These are phyloP conservation scores for Plasmodium malariae DNA, from an alignment of 169 alveolate species.

Conservation along the genomic window DNA sequence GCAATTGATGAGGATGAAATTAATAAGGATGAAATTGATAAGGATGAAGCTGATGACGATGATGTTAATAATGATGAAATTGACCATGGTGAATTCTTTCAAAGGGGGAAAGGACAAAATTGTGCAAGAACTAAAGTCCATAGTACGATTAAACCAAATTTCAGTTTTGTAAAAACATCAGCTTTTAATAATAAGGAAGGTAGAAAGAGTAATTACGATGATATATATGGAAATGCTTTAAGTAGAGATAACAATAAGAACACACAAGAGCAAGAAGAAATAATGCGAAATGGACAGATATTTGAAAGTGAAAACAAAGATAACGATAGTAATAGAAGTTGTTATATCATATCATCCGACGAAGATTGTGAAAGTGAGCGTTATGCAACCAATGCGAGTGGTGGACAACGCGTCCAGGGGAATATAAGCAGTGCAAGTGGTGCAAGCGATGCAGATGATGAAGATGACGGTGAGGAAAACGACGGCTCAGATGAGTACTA, in stretches of 20 bases:
- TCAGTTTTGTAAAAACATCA: too few relatives aligned
- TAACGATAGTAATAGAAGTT: conserved; percentile 22
- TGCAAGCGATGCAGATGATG: neutral
- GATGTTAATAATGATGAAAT: too few relatives aligned
- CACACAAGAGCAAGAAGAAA: neutral
- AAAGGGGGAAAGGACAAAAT: too few relatives aligned
- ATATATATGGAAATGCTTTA: neutral
- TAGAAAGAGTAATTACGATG: neutral
- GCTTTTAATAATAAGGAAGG: neutral
- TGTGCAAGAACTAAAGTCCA: too few relatives aligned
- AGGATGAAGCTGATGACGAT: too few relatives aligned
- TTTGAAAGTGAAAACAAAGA: conserved; percentile 22
- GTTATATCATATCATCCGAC: conserved; percentile 58
- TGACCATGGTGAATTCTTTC: too few relatives aligned
- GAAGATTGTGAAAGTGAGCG: conserved; percentile 12
- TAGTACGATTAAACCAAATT: too few relatives aligned
- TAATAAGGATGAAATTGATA: too few relatives aligned
- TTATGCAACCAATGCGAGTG: neutral
- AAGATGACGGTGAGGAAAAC: neutral
- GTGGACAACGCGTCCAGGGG: neutral
- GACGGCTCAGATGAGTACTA: neutral
- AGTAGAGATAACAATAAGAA: neutral
- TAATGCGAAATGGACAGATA: neutral
- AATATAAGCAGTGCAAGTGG: neutral
- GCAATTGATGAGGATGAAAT: too few relatives aligned